These are phyloP conservation scores for Cyberlindnera xishuangbannaensis DNA, from an alignment of 805 yeast species.

Conservation along the genomic window DNA sequence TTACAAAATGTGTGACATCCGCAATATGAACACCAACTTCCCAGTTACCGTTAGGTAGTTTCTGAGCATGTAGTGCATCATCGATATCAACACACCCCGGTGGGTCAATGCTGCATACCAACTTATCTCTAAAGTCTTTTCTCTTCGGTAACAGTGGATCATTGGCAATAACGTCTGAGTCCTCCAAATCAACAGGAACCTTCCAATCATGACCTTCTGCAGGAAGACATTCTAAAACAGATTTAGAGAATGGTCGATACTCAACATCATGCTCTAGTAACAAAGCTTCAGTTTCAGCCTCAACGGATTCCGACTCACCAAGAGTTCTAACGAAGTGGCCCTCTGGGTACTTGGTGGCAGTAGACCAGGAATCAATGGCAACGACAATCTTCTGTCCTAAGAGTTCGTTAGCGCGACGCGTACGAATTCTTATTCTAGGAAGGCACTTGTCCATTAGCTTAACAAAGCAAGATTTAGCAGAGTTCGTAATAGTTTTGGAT, in stretches of 20 bases:
- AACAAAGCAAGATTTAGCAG: slow-evolving; percentile 76
- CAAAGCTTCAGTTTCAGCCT: slow-evolving; percentile 95
- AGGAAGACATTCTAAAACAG: slow-evolving; percentile 90
- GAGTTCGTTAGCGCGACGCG: slow-evolving; percentile 78
- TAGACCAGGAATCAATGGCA: slow-evolving; percentile 90
- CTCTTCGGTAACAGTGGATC: slow-evolving; percentile 50
- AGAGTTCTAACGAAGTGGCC: slow-evolving; percentile 91
- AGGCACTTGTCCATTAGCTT: slow-evolving; percentile 82
- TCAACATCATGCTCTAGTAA: slow-evolving; percentile 94
- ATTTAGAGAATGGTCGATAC: slow-evolving; percentile 89
- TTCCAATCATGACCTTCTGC: slow-evolving; percentile 90
- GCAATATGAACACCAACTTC: slow-evolving; percentile 99
- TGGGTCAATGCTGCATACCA: slow-evolving; percentile 95
- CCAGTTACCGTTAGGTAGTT: slow-evolving; percentile 85
- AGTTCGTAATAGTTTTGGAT: slow-evolving; percentile 49
- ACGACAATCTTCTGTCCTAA: slow-evolving; percentile 88
- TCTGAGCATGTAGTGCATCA: slow-evolving; percentile 89
- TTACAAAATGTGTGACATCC: slow-evolving; percentile 96
- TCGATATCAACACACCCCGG: slow-evolving; percentile 98
- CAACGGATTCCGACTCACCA: slow-evolving; percentile 86
- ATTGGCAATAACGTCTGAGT: slow-evolving; percentile 46
- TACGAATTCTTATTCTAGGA: slow-evolving; percentile 81
- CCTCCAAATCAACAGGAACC: slow-evolving; percentile 62
- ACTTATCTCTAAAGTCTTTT: slow-evolving; percentile 78
- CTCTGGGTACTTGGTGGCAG: slow-evolving; percentile 75